phyloP scores from a whole-genome alignment of 805 yeast species.

The Candida nemodendra region DNA sequence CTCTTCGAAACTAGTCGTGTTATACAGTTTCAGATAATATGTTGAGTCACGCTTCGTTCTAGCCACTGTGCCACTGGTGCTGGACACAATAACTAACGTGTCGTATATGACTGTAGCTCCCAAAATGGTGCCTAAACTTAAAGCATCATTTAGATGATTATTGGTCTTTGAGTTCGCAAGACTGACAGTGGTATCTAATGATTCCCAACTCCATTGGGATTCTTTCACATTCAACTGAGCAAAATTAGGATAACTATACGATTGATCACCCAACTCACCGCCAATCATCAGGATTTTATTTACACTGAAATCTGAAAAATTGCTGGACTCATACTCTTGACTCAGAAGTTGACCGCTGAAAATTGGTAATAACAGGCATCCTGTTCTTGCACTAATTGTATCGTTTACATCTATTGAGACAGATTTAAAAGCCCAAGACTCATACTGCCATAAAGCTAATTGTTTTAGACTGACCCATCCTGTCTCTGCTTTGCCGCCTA shows the following conservation, averaged over 20 bases:
- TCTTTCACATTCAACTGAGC: slow-evolving; percentile 38
- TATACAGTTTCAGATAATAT: slow-evolving; percentile 42
- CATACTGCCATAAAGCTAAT: slow-evolving; percentile 68
- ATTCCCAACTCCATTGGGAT: slow-evolving; percentile 45
- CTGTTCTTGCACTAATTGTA: slow-evolving; percentile 51
- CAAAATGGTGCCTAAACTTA: slow-evolving; percentile 29
- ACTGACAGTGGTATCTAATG: slow-evolving; percentile 28
- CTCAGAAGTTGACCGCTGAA: slow-evolving; percentile 34
- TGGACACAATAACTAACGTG: slow-evolving; percentile 45
- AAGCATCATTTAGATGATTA: slow-evolving; percentile 15
- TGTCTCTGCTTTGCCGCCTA: slow-evolving; percentile 62
- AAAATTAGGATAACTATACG: slow-evolving; percentile 41
- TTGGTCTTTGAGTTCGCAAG: slow-evolving; percentile 24
- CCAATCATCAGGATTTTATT: slow-evolving; percentile 56
- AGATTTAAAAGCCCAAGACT: slow-evolving; percentile 62
- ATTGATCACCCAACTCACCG: slow-evolving; percentile 45
- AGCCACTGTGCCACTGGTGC: slow-evolving; percentile 9
- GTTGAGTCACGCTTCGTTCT: slow-evolving; percentile 22
- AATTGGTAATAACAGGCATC: slow-evolving; percentile 55
- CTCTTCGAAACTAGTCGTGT: slow-evolving; percentile 35
- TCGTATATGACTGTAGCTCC: slow-evolving; percentile 56
- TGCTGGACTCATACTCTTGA: slow-evolving; percentile 17
- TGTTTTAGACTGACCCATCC: slow-evolving; percentile 78
- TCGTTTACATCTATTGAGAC: slow-evolving; percentile 33
- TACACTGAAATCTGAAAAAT: slow-evolving; percentile 35